Evolutionary conservation across 495 filamentous ascomycete genomes (phyloP).

Genomic region (Lichenothelia convexa): DNA sequence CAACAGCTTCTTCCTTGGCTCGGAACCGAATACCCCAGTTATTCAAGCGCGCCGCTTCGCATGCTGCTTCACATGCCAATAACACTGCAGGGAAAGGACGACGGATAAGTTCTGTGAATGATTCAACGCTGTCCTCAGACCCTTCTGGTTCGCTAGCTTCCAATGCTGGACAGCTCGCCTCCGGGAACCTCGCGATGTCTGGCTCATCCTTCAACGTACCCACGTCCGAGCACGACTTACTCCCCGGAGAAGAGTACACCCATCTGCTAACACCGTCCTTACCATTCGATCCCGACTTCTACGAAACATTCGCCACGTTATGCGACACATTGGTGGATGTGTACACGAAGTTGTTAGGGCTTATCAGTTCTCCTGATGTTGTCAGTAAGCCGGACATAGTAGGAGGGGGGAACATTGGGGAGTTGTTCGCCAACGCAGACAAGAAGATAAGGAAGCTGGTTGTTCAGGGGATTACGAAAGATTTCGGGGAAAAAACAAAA

Average conservation of each 20-base stretch:
- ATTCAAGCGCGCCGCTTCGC: slow-evolving; percentile 57
- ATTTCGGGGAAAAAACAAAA: slow-evolving; percentile 80
- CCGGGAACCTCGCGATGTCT: not conserved
- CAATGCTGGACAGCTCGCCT: not conserved
- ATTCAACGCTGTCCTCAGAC: not conserved
- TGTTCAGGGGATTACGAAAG: slow-evolving; percentile 63
- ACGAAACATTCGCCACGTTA: slow-evolving; percentile 89
- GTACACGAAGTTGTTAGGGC: slow-evolving; percentile 56
- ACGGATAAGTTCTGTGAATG: slow-evolving; percentile 43
- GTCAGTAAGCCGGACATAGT: slow-evolving; percentile 23
- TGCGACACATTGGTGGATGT: slow-evolving; percentile 91
- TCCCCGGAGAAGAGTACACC: slow-evolving; percentile 59
- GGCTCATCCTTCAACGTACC: too few species aligned
- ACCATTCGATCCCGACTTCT: slow-evolving; percentile 95
- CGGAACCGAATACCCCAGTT: slow-evolving; percentile 69
- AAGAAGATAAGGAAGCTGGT: slow-evolving; percentile 69
- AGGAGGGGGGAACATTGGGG: slow-evolving; percentile 34
- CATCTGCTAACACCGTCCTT: slow-evolving; percentile 79
- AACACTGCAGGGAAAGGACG: slow-evolving; percentile 52
- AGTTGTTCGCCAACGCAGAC: slow-evolving; percentile 68
- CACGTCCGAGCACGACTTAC: slow-evolving; percentile 7
- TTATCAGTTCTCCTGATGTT: slow-evolving; percentile 48
- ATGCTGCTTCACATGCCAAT: slow-evolving; percentile 32
- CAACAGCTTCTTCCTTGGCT: slow-evolving; percentile 48
- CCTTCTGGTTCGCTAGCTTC: not conserved